Base-by-base conservation (phyloP, 2,329 filamentous ascomycete species). In the Apiospora arundinis region DNA sequence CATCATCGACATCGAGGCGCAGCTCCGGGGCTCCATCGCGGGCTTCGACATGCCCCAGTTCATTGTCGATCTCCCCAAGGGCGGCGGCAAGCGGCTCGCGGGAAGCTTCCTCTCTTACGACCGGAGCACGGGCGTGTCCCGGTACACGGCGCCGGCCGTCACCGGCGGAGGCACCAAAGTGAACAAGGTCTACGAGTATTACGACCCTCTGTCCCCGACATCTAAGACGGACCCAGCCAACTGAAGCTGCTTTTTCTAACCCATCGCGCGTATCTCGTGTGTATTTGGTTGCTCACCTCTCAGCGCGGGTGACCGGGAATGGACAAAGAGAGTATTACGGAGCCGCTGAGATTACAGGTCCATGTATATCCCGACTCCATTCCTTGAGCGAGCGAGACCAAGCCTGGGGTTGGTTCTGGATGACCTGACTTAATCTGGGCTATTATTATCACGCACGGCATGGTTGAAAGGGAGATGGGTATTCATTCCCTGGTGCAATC, bases 31-130 rank as follows among this genome's bases (percentile, higher is more conserved):
- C 42, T 88, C 85, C 0, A 87, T 91, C 63, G 89, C 89, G 0
- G 90, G 90, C 1, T 92, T 91, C 79, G 85, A 87, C 82, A 90
- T 85, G 81, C 90, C 90, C 0, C 83, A 86, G 23, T 92, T 91
- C 75, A 86, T 92, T 6, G 87, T 91, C 25, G 89, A 92, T 76
- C 84, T 92, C 6, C 90, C 90, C 0, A 88, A 86, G 0, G 89
- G 90, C 1, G 90, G 90, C 1, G 90, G 90, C 2, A 92, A 92
- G 81, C 85, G 90, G 60, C 84, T 89, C 14, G 88, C 88, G 0
- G 84, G 85, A 56, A 86, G 85, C 16, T 85, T 82, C 74, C 81
- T 87, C 70, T 84, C 80, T 1, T 92, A 92, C 75, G 85, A 91
- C 77, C 81, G 82, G 44, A 72, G 77, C 9, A 87, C 83, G 2